Conservation (phyloP, 352 stramenopile species). For the Thraustochytrium sp. region DNA sequence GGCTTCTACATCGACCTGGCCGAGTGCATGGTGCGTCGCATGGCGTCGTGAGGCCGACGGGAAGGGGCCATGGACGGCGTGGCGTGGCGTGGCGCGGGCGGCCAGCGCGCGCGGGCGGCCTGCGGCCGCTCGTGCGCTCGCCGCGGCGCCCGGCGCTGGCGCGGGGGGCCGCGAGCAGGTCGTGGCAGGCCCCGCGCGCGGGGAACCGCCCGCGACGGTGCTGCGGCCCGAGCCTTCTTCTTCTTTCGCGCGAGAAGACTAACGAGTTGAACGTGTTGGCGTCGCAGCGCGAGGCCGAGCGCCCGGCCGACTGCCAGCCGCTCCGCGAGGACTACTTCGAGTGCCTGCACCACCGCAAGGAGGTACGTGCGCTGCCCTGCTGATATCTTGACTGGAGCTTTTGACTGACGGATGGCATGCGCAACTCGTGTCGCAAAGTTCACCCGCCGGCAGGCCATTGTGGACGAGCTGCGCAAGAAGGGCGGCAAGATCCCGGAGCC, state of each 20-base stretch:
- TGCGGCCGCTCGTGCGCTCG: too few species aligned
- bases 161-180: too few species aligned
- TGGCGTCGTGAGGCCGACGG: neutral
- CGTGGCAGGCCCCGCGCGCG: too few species aligned
- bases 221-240: too few species aligned
- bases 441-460: neutral
- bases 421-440: neutral
- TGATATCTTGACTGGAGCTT: too few species aligned
- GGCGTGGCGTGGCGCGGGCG: neutral
- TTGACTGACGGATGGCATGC: neutral
- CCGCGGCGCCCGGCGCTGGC: too few species aligned
- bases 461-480: neutral
- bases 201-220: too few species aligned
- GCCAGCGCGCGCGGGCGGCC: too few species aligned
- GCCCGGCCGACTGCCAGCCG: slow-evolving; percentile 68
- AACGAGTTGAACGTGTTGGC: too few species aligned
- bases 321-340: slow-evolving; percentile 89
- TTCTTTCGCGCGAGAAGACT: too few species aligned
- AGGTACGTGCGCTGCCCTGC: too few species aligned
- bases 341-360: slow-evolving; percentile 88
- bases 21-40: slow-evolving; percentile 82
- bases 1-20: slow-evolving; percentile 86
- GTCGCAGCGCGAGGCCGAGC: slow-evolving; percentile 73
- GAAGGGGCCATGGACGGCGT: neutral
- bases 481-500: neutral